Percentiles rank a stretch among this genome's conserved stretches.
phyloP scores from a whole-genome alignment of 179 eudicot genomes.

The Carnegiea gigantea region DNA sequence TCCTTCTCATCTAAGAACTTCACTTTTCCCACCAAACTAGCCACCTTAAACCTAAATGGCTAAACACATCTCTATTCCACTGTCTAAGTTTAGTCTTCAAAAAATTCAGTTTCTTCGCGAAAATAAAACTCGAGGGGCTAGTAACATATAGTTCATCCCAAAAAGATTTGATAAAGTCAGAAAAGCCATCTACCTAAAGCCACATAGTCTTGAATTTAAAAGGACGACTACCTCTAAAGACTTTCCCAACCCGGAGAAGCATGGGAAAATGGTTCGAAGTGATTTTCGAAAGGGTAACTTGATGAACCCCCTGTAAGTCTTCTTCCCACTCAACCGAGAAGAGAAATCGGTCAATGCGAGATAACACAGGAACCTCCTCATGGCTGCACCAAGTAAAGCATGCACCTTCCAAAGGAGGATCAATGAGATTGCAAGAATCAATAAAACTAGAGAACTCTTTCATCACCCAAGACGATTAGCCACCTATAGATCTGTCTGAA shows the following conservation, averaged over 20 bases:
- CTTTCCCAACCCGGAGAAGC: background rate
- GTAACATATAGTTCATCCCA: background rate
- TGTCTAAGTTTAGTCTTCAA: too few species aligned
- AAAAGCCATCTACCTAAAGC: slow-evolving; percentile 10
- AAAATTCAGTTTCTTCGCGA: too few species aligned
- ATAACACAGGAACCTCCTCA: too few species aligned
- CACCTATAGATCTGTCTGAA: background rate
- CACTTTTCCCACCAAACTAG: too few species aligned
- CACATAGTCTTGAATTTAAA: background rate
- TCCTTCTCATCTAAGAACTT: background rate
- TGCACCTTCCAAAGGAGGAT: too few species aligned
- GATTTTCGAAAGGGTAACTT: too few species aligned
- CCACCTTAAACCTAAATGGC: too few species aligned
- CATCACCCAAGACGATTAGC: background rate
- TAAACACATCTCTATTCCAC: too few species aligned
- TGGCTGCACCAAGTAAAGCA: too few species aligned
- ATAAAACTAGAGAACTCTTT: background rate
- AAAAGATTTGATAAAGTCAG: background rate
- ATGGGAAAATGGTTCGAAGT: background rate
- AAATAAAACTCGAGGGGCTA: too few species aligned
- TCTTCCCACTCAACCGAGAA: background rate
- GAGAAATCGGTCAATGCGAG: background rate
- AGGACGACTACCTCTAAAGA: background rate
- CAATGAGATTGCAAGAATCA: too few species aligned
- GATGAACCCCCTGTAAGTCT: background rate